A percentile compares a stretch with the other conserved stretches of the same genome.
Evolutionary conservation across 176 grass and related monocot genomes (phyloP).

Genomic region (Aegilops longissima): DNA sequence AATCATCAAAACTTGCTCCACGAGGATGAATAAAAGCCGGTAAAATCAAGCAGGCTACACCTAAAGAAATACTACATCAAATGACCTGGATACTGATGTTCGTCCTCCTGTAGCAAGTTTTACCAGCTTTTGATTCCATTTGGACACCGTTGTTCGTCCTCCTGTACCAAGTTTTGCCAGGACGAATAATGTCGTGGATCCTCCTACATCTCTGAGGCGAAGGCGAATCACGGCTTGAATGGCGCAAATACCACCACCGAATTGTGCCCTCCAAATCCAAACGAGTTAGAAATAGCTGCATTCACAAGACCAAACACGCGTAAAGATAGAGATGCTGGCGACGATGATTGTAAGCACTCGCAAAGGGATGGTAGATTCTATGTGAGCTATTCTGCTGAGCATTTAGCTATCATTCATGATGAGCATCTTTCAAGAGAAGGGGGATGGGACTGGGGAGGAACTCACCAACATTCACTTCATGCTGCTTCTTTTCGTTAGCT

Average conservation of each 20-base stretch:
- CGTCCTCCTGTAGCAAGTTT: no score
- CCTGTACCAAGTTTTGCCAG: no score
- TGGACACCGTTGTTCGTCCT: no score
- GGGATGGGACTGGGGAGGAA: not conserved
- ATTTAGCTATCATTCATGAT: not conserved
- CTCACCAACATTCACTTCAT: slow-evolving; percentile 62
- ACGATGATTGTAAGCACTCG: not conserved
- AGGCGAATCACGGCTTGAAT: slow-evolving; percentile 49
- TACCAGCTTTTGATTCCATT: no score
- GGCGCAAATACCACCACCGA: slow-evolving; percentile 57
- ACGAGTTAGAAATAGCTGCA: slow-evolving; percentile 71
- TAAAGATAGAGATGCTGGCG: not conserved
- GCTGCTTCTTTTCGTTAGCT: slow-evolving; percentile 53
- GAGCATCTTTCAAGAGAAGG: slow-evolving; percentile 14
- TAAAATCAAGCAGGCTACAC: slow-evolving; percentile 5
- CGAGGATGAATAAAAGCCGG: not conserved
- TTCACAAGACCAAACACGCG: not conserved
- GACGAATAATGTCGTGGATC: no score
- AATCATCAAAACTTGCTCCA: slow-evolving; percentile 39
- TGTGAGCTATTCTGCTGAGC: not conserved
- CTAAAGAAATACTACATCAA: no score
- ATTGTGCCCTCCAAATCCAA: slow-evolving; percentile 70
- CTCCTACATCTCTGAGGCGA: not conserved
- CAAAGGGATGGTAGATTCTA: not conserved
- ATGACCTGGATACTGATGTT: no score